Base-by-base conservation (phyloP, 176 grass and related monocot genomes). In the Microstegium vimineum region DNA sequence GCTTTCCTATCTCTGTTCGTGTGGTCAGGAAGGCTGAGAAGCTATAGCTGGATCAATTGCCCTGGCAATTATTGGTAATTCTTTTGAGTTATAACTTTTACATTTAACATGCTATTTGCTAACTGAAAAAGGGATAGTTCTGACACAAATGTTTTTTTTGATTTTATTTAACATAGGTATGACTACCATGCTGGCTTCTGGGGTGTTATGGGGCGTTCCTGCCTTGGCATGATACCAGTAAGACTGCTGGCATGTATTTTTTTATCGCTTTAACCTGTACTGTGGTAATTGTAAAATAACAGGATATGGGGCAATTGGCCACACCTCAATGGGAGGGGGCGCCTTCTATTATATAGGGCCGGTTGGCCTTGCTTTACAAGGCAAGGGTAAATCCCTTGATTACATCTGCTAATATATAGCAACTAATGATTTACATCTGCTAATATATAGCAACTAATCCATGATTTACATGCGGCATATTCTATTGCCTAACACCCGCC, bases 211-310 rank as follows among this genome's bases (percentile, higher is more conserved):
- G 90, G 96, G 5, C 85, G 78, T 59, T 69, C 87, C 74, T 99
- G 96, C 80, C 92, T 93, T 77, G 93, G 96, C 84, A 99, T 99
- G 82, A 95, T 99, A 90, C 93, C 91, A 33, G 93, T 99, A 93
- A 95, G 96, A 49, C 43, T 79, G 41, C 22, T 47, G 18, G 83
- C 32, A 28, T 82, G 18, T 38, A 86, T 46, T 73, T 73, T 72
- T 62, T 47, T n/a, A 60, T 78, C 45, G 32, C 9, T 15, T 35
- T 60, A 68, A 26, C 18, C 18, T 31, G 3, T 52, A 78, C 12
- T 47, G 1, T 31, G 37, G 40, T 16, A 62, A n/a, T n/a, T n/a
- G n/a, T n/a, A n/a, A n/a, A n/a, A n/a, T n/a, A n/a, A n/a, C n/a
- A n/a, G n/a, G n/a, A n/a, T n/a, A n/a, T n/a, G n/a, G n/a, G n/a